Conservation (phyloP, 306 rosid genomes). For the Prunus mume region DNA sequence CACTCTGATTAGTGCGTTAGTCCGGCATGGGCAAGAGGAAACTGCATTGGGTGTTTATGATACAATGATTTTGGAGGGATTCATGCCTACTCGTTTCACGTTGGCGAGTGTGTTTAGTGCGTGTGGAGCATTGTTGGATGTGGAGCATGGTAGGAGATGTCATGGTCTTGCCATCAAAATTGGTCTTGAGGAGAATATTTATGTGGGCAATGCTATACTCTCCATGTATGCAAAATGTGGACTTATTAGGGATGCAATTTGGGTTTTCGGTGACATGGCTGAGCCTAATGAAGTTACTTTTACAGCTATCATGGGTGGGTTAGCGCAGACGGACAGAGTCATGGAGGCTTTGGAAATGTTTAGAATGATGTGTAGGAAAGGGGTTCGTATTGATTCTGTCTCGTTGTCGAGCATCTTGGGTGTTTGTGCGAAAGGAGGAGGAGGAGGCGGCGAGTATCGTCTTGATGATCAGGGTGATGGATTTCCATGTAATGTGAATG, state of each 20-base stretch:
- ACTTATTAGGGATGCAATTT: slow-evolving; percentile 45
- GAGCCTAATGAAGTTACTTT: slow-evolving; percentile 77
- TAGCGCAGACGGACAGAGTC: slow-evolving; percentile 41
- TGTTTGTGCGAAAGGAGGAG: slow-evolving; percentile 47
- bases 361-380: slow-evolving; percentile 58
- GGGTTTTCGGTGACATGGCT: slow-evolving; percentile 45
- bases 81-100: slow-evolving; percentile 57
- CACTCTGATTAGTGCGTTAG: slow-evolving; percentile 52
- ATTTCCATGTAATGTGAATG: slow-evolving; percentile 29
- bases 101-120: slow-evolving; percentile 67
- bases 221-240: slow-evolving; percentile 64
- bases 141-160: slow-evolving; percentile 46
- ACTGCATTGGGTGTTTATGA: slow-evolving; percentile 54
- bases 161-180: slow-evolving; percentile 60
- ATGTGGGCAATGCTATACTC: slow-evolving; percentile 56
- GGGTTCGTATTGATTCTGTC: slow-evolving; percentile 55
- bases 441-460: slow-evolving; percentile 28
- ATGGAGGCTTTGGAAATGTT: slow-evolving; percentile 53
- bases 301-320: slow-evolving; percentile 67
- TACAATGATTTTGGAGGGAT: slow-evolving; percentile 42
- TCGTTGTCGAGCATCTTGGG: slow-evolving; percentile 63
- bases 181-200: slow-evolving; percentile 54
- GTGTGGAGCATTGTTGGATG: slow-evolving; percentile 41
- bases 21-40: slow-evolving; percentile 43
- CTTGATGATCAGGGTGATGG: slow-evolving; percentile 20